Percentiles rank a stretch among this genome's conserved stretches.
Conservation (phyloP, 306 rosid genomes). For the Malus sieversii region DNA sequence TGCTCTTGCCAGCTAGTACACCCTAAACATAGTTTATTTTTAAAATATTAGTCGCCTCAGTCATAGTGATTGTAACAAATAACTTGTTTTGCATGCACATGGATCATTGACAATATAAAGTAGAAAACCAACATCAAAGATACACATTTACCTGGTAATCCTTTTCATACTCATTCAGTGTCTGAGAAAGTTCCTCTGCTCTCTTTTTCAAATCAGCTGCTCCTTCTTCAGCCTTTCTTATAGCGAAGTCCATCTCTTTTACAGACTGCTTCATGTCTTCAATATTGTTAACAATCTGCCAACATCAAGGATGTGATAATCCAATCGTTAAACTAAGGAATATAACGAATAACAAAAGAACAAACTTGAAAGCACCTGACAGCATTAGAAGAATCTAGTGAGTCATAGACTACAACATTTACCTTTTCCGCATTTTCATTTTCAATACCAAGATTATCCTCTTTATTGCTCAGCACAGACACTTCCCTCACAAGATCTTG, state of each 20-base stretch:
- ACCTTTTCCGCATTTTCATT: slow-evolving; percentile 69
- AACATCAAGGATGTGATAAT: slow-evolving; percentile 14
- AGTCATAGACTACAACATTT: slow-evolving; percentile 10
- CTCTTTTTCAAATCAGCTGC: slow-evolving; percentile 73
- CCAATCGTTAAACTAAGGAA: background rate
- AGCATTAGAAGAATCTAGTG: background rate
- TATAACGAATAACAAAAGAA: background rate
- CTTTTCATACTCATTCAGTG: slow-evolving; percentile 64
- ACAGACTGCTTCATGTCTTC: slow-evolving; percentile 77
- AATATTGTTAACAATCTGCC: slow-evolving; percentile 56
- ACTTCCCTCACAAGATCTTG: slow-evolving; percentile 76
- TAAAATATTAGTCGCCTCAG: background rate
- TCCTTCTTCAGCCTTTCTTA: slow-evolving; percentile 81
- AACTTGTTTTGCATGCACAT: slow-evolving; percentile 1
- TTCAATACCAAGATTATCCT: slow-evolving; percentile 74
- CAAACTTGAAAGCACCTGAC: slow-evolving; percentile 1
- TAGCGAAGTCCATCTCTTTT: slow-evolving; percentile 59
- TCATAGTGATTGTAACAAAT: background rate
- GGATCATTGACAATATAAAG: slow-evolving; percentile 4
- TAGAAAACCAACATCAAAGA: background rate
- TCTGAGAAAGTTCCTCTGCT: slow-evolving; percentile 59
- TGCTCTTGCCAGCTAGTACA: slow-evolving; percentile 80
- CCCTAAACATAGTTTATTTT: slow-evolving; percentile 41
- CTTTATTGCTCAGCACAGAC: slow-evolving; percentile 57
- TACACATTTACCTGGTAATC: slow-evolving; percentile 68